phyloP scores from a whole-genome alignment of 2,329 filamentous ascomycete genomes.

The Pseudopyrenochaeta lycopersici region DNA sequence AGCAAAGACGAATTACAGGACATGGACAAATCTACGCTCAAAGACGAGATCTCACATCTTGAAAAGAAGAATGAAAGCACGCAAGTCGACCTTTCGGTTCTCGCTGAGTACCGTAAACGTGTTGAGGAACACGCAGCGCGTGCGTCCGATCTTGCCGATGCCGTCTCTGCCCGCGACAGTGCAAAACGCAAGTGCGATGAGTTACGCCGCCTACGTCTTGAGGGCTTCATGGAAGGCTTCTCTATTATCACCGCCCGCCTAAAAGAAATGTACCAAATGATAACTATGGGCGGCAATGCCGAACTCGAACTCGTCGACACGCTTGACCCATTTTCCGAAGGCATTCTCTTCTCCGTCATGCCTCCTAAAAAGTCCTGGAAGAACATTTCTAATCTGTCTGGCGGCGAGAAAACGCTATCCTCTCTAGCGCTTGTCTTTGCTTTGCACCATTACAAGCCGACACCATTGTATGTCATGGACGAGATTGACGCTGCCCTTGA shows the following conservation, averaged over 20 bases:
- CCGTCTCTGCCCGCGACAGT: constrained; percentile 79
- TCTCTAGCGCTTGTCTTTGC: constrained; percentile 97
- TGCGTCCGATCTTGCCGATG: constrained; percentile 82
- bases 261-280: constrained; percentile 99
- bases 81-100: constrained; percentile 84
- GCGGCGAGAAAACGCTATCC: constrained; percentile 96
- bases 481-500: constrained; percentile 98
- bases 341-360: constrained; percentile 98
- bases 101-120: constrained; percentile 86
- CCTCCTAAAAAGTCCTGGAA: constrained; percentile 99
- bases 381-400: constrained; percentile 95
- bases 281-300: constrained; percentile 98
- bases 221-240: constrained; percentile 99
- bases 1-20: constrained; percentile 74
- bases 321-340: constrained; percentile 94
- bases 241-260: constrained; percentile 90
- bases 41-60: constrained; percentile 70
- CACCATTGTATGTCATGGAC: constrained; percentile 98
- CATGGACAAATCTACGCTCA: constrained; percentile 69
- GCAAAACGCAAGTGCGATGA: constrained; percentile 95
- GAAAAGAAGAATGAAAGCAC: constrained; percentile 84
- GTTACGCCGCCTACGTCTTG: constrained; percentile 85
- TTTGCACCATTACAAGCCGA: constrained; percentile 96
- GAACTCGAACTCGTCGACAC: constrained; percentile 97
- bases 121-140: constrained; percentile 83